phyloP scores from a whole-genome alignment of 345 rosid species.

The Gossypium turneri region DNA sequence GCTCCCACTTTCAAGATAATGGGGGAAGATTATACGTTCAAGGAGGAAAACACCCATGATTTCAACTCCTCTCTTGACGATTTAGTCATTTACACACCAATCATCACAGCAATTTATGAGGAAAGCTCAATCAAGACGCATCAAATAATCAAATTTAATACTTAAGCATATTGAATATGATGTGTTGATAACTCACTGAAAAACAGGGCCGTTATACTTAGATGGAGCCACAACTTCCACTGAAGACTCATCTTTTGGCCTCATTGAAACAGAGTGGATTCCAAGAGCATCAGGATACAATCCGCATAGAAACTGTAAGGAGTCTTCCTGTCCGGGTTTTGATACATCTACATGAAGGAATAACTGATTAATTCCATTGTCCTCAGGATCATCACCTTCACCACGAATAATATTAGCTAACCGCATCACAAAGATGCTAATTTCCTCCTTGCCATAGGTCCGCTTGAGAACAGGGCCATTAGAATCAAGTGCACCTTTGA shows the following conservation, averaged over 20 bases:
- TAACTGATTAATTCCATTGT: slow-evolving; percentile 68
- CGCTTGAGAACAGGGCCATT: slow-evolving; percentile 71
- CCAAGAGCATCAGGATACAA: slow-evolving; percentile 91
- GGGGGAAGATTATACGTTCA: neutral
- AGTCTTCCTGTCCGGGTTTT: slow-evolving; percentile 60
- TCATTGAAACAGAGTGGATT: slow-evolving; percentile 79
- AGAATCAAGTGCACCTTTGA: slow-evolving; percentile 67
- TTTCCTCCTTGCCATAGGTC: slow-evolving; percentile 61
- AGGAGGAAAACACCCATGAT: neutral
- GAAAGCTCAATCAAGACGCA: slow-evolving; percentile 5
- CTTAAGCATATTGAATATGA: neutral
- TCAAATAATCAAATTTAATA: slow-evolving; percentile 7
- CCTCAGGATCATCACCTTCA: slow-evolving; percentile 44
- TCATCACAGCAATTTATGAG: neutral
- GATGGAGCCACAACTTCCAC: slow-evolving; percentile 39
- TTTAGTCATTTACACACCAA: neutral
- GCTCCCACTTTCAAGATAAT: neutral
- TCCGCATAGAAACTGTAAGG: slow-evolving; percentile 80
- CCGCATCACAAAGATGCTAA: slow-evolving; percentile 61
- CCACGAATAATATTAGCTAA: slow-evolving; percentile 40
- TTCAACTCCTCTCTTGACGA: neutral
- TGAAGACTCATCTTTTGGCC: slow-evolving; percentile 51
- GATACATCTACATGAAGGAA: slow-evolving; percentile 80
- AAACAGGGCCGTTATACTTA: slow-evolving; percentile 67
- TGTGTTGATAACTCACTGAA: slow-evolving; percentile 47